These are phyloP conservation scores for Pharnaceum exiguum DNA, from an alignment of 148 eudicot species.

Conservation along the genomic window DNA sequence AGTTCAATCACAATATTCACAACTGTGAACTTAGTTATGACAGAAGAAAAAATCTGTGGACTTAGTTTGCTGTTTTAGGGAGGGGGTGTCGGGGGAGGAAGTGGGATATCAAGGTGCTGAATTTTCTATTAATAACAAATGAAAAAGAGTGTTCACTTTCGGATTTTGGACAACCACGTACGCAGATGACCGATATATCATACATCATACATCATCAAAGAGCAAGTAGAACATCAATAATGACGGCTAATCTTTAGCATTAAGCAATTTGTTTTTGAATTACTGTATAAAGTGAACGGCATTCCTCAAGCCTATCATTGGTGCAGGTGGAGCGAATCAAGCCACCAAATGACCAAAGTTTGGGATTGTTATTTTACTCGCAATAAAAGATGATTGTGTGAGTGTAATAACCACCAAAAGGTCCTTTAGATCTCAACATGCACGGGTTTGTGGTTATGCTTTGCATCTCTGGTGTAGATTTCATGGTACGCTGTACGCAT, in stretches of 20 bases:
- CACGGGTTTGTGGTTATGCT: too few relatives aligned
- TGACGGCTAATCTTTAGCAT: neutral
- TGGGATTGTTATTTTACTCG: conserved; percentile 4
- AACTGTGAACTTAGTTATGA: too few relatives aligned
- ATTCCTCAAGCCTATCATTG: conserved; percentile 13
- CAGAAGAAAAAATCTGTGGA: too few relatives aligned
- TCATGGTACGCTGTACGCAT: neutral
- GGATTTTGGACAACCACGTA: too few relatives aligned
- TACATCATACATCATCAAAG: neutral
- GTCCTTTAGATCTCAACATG: too few relatives aligned
- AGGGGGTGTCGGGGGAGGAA: too few relatives aligned
- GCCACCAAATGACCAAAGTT: conserved; percentile 10
- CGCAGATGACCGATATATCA: too few relatives aligned
- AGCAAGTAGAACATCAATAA: neutral
- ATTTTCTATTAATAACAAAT: too few relatives aligned
- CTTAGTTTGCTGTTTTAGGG: too few relatives aligned
- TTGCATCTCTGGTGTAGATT: neutral
- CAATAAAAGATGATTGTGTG: neutral
- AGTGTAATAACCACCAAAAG: neutral
- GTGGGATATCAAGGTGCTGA: too few relatives aligned
- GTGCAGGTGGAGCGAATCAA: conserved; percentile 22
- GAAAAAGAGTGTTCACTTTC: too few relatives aligned
- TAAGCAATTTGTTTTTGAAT: neutral
- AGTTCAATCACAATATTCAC: too few relatives aligned
- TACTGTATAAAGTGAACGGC: neutral